Conservation (phyloP, 352 stramenopile genomes). For the Globisporangium camurandrum region DNA sequence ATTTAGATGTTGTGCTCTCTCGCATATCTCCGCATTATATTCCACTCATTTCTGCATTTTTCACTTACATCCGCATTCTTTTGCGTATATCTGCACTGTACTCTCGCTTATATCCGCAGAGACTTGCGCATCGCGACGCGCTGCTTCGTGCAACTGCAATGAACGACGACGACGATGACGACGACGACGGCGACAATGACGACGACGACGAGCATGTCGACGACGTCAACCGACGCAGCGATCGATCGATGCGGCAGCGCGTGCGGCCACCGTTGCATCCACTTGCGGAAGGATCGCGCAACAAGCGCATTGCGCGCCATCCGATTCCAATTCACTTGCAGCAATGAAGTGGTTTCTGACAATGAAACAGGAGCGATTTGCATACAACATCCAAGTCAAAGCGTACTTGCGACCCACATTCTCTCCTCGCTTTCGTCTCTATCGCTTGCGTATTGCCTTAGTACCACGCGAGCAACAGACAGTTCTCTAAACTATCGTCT, state of each 20-base stretch:
- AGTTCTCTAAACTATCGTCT: conserved; percentile 75
- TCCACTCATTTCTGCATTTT: too few relatives aligned
- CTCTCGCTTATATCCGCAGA: conserved; percentile 13
- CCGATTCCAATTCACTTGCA: conserved; percentile 60
- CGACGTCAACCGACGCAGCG: conserved; percentile 14
- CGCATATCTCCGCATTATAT: too few relatives aligned
- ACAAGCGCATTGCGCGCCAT: conserved; percentile 64
- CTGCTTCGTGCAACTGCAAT: conserved; percentile 1
- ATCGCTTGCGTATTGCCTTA: not conserved
- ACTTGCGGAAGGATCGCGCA: conserved; percentile 46
- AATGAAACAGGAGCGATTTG: too few relatives aligned
- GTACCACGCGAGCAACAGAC: conserved; percentile 61
- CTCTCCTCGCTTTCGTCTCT: not conserved
- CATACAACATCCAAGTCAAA: too few relatives aligned
- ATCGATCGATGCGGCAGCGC: conserved; percentile 3
- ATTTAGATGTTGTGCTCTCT: too few relatives aligned
- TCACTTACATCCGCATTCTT: too few relatives aligned
- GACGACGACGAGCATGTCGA: too few relatives aligned
- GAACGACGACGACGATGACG: too few relatives aligned
- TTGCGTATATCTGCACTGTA: not conserved
- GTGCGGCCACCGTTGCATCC: conserved; percentile 33
- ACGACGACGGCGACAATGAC: too few relatives aligned
- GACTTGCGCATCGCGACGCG: conserved; percentile 12
- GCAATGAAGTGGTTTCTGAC: too few relatives aligned
- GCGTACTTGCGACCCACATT: too few relatives aligned